phyloP scores from a whole-genome alignment of 2,329 filamentous ascomycete species.

The Ambrosiella xylebori region DNA sequence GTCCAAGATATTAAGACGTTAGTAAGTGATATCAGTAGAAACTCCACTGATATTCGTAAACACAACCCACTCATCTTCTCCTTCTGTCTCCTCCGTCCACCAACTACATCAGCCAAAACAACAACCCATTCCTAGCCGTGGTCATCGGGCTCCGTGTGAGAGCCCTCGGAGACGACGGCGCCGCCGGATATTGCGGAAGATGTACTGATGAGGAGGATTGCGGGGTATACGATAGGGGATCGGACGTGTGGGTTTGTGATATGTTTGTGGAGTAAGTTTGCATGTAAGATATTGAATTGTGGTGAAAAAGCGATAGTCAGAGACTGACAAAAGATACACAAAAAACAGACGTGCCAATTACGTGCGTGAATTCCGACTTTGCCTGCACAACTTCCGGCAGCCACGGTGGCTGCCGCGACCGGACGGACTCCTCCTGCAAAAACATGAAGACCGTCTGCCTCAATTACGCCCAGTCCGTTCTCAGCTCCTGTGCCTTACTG shows the following conservation, averaged over 20 bases:
- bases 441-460: slow-evolving; percentile 21
- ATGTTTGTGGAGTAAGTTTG: slow-evolving; percentile 18
- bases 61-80: too few species aligned
- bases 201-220: slow-evolving; percentile 17
- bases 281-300: neutral
- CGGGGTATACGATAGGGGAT: slow-evolving; percentile 18
- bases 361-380: slow-evolving; percentile 16
- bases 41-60: too few species aligned
- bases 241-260: slow-evolving; percentile 20
- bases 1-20: too few species aligned
- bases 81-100: too few species aligned
- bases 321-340: slow-evolving; percentile 1
- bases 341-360: slow-evolving; percentile 2
- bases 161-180: slow-evolving; percentile 20
- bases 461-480: slow-evolving; percentile 17
- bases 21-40: too few species aligned
- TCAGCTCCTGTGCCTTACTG: slow-evolving; percentile 16
- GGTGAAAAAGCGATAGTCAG: neutral
- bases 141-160: slow-evolving; percentile 14
- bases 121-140: neutral
- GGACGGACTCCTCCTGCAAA: slow-evolving; percentile 16
- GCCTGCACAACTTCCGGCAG: slow-evolving; percentile 17
- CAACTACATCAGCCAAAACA: neutral
- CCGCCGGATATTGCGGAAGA: slow-evolving; percentile 19
- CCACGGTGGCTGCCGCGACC: slow-evolving; percentile 20